A percentile compares a stretch with the other conserved stretches of the same genome.
Conservation (phyloP, 2,329 filamentous ascomycete genomes). For the Pezizomycotina sp. region DNA sequence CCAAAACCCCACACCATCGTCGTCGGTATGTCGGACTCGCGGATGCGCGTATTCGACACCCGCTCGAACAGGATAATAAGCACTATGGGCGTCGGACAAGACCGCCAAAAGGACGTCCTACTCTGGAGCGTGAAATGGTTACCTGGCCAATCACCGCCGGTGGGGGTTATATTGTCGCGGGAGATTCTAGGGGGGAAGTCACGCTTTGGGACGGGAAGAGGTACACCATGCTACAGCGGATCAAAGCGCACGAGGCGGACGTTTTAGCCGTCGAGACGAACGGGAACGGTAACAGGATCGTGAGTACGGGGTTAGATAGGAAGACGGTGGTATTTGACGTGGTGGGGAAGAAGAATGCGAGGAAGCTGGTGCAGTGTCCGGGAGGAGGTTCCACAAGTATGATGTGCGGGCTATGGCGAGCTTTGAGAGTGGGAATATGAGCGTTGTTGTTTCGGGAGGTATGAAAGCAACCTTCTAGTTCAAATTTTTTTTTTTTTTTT, state of each 20-base stretch:
- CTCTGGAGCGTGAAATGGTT: constrained; percentile 81
- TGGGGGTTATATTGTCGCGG: constrained; percentile 65
- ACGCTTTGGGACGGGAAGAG: constrained; percentile 89
- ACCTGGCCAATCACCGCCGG: constrained; percentile 47
- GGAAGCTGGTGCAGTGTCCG: constrained; percentile 69
- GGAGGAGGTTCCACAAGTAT: constrained; percentile 74
- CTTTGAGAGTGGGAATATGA: constrained; percentile 69
- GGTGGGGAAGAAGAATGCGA: constrained; percentile 39
- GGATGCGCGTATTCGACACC: constrained; percentile 80
- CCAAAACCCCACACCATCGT: constrained; percentile 64
- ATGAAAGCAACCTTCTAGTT: constrained; percentile 26
- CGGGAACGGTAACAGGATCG: constrained; percentile 58
- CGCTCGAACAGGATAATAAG: constrained; percentile 58
- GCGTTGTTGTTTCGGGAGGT: constrained; percentile 84
- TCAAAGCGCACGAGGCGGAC: constrained; percentile 78
- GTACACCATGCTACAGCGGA: constrained; percentile 70
- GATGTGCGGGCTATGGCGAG: constrained; percentile 90
- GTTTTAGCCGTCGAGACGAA: constrained; percentile 75
- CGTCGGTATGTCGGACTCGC: constrained; percentile 89
- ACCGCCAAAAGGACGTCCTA: constrained; percentile 71
- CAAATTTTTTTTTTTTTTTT: constrained; percentile 1
- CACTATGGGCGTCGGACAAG: constrained; percentile 71
- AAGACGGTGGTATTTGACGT: constrained; percentile 69
- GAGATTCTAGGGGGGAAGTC: constrained; percentile 85
- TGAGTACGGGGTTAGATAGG: constrained; percentile 85